Evolutionary conservation across 2,329 filamentous ascomycete genomes (phyloP).

Genomic region (Aspergillus ibericus): DNA sequence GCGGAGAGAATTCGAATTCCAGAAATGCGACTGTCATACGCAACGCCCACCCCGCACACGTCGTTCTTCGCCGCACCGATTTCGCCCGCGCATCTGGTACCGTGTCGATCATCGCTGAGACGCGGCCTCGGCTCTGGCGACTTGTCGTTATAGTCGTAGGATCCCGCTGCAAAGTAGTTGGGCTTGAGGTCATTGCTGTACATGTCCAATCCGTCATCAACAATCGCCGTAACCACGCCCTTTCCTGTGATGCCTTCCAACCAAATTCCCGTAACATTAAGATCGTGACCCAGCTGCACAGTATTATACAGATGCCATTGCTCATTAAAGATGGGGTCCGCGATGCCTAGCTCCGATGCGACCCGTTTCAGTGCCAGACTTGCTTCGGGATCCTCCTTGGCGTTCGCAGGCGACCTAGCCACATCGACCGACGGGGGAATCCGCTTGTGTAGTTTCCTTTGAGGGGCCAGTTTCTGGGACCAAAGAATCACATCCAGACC

Average conservation of each 20-base stretch:
- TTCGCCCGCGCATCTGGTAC: slow-evolving; percentile 92
- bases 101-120: slow-evolving; percentile 83
- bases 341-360: slow-evolving; percentile 68
- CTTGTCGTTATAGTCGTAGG: slow-evolving; percentile 94
- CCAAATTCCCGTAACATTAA: slow-evolving; percentile 97
- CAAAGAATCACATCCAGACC: slow-evolving; percentile 73
- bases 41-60: slow-evolving; percentile 92
- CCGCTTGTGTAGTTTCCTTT: slow-evolving; percentile 63
- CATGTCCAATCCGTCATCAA: slow-evolving; percentile 96
- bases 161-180: slow-evolving; percentile 91
- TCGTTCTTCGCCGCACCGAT: slow-evolving; percentile 89
- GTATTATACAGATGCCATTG: slow-evolving; percentile 96
- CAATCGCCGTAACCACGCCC: slow-evolving; percentile 86
- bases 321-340: slow-evolving; percentile 85
- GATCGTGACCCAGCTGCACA: slow-evolving; percentile 77
- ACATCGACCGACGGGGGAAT: slow-evolving; percentile 36
- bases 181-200: slow-evolving; percentile 86
- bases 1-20: slow-evolving; percentile 92
- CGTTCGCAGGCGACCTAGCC: slow-evolving; percentile 46
- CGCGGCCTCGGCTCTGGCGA: slow-evolving; percentile 74
- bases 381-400: slow-evolving; percentile 45
- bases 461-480: slow-evolving; percentile 73
- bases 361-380: slow-evolving; percentile 61
- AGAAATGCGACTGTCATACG: slow-evolving; percentile 86
- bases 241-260: slow-evolving; percentile 84